These are phyloP conservation scores for Geranium incanum DNA, from an alignment of 441 rosid species.

Conservation along the genomic window DNA sequence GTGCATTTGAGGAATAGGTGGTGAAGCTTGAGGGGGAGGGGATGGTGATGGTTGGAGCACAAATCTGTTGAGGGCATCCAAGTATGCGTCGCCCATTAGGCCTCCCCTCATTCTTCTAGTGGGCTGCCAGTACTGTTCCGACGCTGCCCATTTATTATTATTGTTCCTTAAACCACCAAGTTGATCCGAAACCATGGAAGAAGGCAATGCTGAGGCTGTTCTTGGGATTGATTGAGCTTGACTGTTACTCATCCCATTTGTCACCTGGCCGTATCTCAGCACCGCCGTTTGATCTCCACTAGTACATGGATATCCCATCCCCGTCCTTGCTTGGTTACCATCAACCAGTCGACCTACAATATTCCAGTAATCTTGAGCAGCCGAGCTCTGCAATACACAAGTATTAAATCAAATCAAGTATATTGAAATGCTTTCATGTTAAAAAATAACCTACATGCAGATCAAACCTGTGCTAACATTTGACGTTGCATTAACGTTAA, in stretches of 20 bases:
- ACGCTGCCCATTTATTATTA: neutral
- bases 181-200: neutral
- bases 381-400: neutral
- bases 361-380: constrained; percentile 2
- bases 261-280: neutral
- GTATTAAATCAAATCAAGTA: neutral
- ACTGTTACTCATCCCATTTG: neutral
- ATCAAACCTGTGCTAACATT: constrained; percentile 2
- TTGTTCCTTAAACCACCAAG: neutral
- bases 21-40: neutral
- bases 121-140: neutral
- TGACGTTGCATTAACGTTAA: neutral
- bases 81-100: neutral
- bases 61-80: neutral
- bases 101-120: constrained; percentile 3
- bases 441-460: neutral
- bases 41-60: neutral
- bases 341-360: neutral
- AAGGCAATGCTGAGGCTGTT: neutral
- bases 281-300: neutral
- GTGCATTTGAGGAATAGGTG: neutral
- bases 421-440: neutral
- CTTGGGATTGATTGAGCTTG: neutral
- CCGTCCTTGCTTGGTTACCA: neutral
- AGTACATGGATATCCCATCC: constrained; percentile 1